phyloP scores from a whole-genome alignment of 805 yeast genomes.

The Spathaspora hagerdaliae region DNA sequence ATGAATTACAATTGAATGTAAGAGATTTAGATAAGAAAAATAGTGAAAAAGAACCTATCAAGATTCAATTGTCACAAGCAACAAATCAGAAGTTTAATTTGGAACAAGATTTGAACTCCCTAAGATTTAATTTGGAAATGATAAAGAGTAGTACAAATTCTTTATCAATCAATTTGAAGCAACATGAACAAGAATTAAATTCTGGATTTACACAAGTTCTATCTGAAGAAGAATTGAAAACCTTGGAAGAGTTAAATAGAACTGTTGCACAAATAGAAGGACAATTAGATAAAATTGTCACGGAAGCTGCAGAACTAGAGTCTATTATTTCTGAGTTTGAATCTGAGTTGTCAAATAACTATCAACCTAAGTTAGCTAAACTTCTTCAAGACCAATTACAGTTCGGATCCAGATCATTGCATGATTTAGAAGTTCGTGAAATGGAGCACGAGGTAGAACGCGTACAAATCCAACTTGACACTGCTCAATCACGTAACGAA shows the following conservation, averaged over 20 bases:
- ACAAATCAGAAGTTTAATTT: slow-evolving; percentile 37
- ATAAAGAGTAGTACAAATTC: slow-evolving; percentile 29
- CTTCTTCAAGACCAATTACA: slow-evolving; percentile 11
- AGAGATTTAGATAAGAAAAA: slow-evolving; percentile 42
- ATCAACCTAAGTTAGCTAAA: slow-evolving; percentile 44
- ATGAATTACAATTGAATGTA: slow-evolving; percentile 32
- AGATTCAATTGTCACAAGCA: slow-evolving; percentile 39
- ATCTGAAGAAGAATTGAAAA: slow-evolving; percentile 43
- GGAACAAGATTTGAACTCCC: slow-evolving; percentile 40
- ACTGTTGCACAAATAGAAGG: slow-evolving; percentile 36
- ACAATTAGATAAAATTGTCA: slow-evolving; percentile 37
- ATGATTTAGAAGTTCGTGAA: slow-evolving; percentile 11
- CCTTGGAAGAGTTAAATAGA: slow-evolving; percentile 30
- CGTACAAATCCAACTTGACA: slow-evolving; percentile 21
- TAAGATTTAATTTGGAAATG: slow-evolving; percentile 32
- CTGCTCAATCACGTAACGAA: slow-evolving; percentile 24
- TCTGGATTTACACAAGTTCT: slow-evolving; percentile 54
- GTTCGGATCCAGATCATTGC: slow-evolving; percentile 8
- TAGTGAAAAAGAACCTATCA: slow-evolving; percentile 39
- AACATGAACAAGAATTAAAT: slow-evolving; percentile 45
- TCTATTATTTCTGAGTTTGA: slow-evolving; percentile 43
- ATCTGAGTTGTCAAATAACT: slow-evolving; percentile 56
- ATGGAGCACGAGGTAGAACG: slow-evolving; percentile 22
- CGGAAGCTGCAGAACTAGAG: slow-evolving; percentile 43
- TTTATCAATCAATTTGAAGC: slow-evolving; percentile 34